Evolutionary conservation across 2,329 filamentous ascomycete species (phyloP), one percentile per base, ranked within the genome.

Genomic region (Fonsecaea multimorphosa): DNA sequence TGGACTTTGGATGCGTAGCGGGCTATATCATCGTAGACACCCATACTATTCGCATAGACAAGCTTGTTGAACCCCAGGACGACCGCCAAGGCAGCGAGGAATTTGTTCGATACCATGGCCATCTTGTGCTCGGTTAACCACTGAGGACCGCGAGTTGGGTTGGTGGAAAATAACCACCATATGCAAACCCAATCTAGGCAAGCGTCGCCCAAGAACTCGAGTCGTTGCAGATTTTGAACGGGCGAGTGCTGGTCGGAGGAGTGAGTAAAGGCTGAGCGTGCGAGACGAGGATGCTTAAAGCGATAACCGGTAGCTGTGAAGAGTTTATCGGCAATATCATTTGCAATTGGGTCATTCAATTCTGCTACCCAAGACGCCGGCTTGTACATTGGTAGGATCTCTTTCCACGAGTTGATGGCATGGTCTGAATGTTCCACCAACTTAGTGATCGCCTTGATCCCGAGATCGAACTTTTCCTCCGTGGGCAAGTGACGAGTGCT

Each of bases 41-140:
- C 61, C 1, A 63, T 63, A 29, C 59, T 65, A 64, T 80, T 79
- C 62, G 81, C 80, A 2, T 83, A 85, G 16, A 98, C 79, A 74
- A 94, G 89, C 56, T 82, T 86, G 74, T 97, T 88, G 62, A 98
- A 89, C 0, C 86, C 89, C 0, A 98, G 84, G 55, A 87, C 85
- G 2, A 96, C 91, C 65, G 90, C 90, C 2, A 98, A 82, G 19
- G 89, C 91, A 1, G 91, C 92, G 1, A 97, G 84, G 74, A 98
- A 99, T 67, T 93, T 93, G 79, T 99, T 99, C 60, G 92, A 95
- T 0, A 95, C 93, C 91, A 99, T 97, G n/a, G 93, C 92, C 89
- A 96, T 97, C 80, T 98, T 98, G 83, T 98, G 94, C 78, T 98
- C 95, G 0, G 95, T 98, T 65, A 99, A 83, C 94, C 94, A 98